Evolutionary conservation across 2,329 filamentous ascomycete species (phyloP).

Genomic region (Tetracladium maxilliforme): DNA sequence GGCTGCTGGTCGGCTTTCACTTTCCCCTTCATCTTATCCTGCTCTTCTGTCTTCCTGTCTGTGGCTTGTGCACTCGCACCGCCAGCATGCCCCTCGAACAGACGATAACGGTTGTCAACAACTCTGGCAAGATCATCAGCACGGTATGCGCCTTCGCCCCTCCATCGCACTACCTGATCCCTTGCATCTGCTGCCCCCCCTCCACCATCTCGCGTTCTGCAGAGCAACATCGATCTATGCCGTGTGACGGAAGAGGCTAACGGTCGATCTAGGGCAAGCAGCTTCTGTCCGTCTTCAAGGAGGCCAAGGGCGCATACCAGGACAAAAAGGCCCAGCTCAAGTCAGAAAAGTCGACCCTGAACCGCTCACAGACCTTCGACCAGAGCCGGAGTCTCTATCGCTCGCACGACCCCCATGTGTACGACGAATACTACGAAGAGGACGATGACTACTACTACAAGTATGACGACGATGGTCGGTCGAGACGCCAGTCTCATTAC

Average conservation of each 20-base stretch:
- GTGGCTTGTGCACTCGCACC: no score
- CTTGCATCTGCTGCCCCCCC: conserved; percentile 4
- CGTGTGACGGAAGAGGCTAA: no score
- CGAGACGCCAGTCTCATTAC: no score
- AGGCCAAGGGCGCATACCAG: conserved; percentile 75
- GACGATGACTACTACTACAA: no score
- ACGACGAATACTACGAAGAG: no score
- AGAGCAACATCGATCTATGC: neutral
- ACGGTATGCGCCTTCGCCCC: conserved; percentile 42
- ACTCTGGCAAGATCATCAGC: conserved; percentile 83
- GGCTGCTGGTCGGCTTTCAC: no score
- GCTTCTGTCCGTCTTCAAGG: conserved; percentile 78
- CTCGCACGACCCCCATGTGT: no score
- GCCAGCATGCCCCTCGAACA: conserved; percentile 32
- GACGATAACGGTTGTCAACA: conserved; percentile 82
- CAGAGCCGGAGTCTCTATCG: no score
- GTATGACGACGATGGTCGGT: no score
- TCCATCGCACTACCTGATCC: conserved; percentile 2
- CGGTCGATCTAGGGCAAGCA: conserved; percentile 87
- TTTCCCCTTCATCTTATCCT: no score
- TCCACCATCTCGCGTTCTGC: neutral
- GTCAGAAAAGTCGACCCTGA: conserved; percentile 47
- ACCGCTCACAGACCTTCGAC: no score
- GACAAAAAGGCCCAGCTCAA: conserved; percentile 76
- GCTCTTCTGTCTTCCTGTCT: no score